Evolutionary conservation across 208 protist species (phyloP), one percentile per base, ranked within the genome.

Genomic region (Wallacemonas sp.): DNA sequence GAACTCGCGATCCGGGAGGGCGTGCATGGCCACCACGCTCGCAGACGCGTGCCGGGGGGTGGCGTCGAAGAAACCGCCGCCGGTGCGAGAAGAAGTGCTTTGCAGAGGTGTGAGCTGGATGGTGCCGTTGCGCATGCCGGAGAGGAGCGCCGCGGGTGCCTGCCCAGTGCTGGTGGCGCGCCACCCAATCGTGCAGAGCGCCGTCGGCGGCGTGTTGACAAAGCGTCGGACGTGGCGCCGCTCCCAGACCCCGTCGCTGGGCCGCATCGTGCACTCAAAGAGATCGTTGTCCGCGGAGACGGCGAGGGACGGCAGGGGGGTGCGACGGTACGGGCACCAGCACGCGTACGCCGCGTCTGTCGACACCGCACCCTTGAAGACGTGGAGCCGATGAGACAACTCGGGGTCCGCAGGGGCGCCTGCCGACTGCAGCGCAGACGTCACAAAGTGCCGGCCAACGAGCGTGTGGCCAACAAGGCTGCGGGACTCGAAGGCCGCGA

Each of bases 111-210:
- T 57, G 32, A 77, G 16, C 31, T 77, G 66, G 36, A 84, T 71
- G 8, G 73, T 77, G 32, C 78, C 78, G 66, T 79, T 79, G 31
- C 66, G 64, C 78, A 79, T 79, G 38, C 78, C 78, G 65, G 67
- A 74, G 20, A 84, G 31, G 38, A 79, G 42, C 2, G 70, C 55
- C 26, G 42, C 25, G 3, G 66, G 65, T 8, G 23, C 46, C 32
- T 41, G 50, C 26, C 41, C 12, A 2, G 41, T 38, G 29, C 46
- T n/a, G 25, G 55, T 39, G 10, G 26, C 11, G 14, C 28, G 42
- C 42, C 48, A 39, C 23, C 55, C 62, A 25, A 59, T 29, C 18
- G 66, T 16, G 23, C 66, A 61, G n/a, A 72, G 50, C 2, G 66
- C 52, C 8, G 66, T 72, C 7, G 38, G 28, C 12, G 55, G 44